Base-by-base conservation (phyloP, 148 eudicot genomes). In the Amaranthus hypochondriacus region DNA sequence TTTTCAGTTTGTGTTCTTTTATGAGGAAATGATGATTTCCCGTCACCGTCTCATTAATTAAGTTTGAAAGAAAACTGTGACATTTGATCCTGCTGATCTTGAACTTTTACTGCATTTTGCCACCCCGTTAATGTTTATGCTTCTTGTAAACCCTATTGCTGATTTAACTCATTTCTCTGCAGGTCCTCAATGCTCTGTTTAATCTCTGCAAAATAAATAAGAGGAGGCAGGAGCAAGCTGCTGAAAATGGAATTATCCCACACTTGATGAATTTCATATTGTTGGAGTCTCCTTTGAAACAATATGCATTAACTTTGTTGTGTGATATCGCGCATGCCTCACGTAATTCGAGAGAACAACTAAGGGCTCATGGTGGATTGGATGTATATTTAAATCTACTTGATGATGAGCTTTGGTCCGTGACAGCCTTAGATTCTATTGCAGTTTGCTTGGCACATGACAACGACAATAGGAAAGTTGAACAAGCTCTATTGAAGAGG, bases 271-370 rank as follows among this genome's bases (percentile, higher is more conserved):
- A 88, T 69, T 92, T 95, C 76, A 83, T 95, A 80, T 89, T 95
- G 87, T 79, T 92, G 48, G 91, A 83, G 80, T 95, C 99, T 83
- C 96, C 97, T 59, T 76, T 95, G 78, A 92, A 85, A 79, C 97
- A 90, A 78, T 88, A 83, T 78, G 99, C 97, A 42, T 84, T 95
- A 80, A 97, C 99, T 50, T 81, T 95, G 73, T 81, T 95, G 69
- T 95, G 97, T 63, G 99, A 95, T 80, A 92, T 92, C 97, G 99
- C 97, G 21, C 97, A 92, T 84, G 99, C 99, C 60, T 92, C 99
- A 77, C 97, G 99, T 68, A 92, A 90, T 76, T 92, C 99, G 62
- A 89, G 99, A 70, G 99, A 95, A 76, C 99, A 95, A 56, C 77
- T 95, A 71, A 82, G 97, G 76, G 97, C 99, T 68, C 99, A 95